phyloP scores from a whole-genome alignment of 371 early-diverging fungal genomes.

The Mortierella sp. region DNA sequence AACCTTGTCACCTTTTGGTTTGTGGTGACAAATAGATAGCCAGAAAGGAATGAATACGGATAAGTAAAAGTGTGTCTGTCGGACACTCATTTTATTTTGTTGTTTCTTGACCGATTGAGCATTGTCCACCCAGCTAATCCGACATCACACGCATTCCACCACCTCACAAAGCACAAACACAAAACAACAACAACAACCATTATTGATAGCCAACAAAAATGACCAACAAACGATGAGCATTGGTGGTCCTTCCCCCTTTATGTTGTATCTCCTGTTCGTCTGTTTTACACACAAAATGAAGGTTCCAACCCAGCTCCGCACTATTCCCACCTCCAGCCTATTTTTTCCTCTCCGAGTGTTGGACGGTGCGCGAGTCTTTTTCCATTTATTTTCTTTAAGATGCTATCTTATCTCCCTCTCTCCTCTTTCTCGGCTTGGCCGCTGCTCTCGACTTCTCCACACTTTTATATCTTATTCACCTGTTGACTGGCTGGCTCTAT shows the following conservation, averaged over 20 bases:
- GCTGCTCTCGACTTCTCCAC: slow-evolving; percentile 5
- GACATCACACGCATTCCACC: not conserved
- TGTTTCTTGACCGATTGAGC: not conserved
- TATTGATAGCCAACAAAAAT: no score
- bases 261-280: not conserved
- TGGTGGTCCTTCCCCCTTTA: not conserved
- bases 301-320: slow-evolving; percentile 7
- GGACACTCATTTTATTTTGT: not conserved
- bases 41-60: not conserved
- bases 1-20: not conserved
- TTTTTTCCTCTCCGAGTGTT: not conserved
- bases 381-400: not conserved
- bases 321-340: not conserved
- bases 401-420: not conserved
- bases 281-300: no score
- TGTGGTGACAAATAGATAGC: not conserved
- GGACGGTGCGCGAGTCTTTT: slow-evolving; percentile 1
- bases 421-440: not conserved
- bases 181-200: not conserved
- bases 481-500: not conserved
- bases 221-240: no score
- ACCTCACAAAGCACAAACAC: not conserved
- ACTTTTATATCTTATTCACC: not conserved
- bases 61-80: not conserved
- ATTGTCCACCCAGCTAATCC: slow-evolving; percentile 4